phyloP scores from a whole-genome alignment of 2,329 filamentous ascomycete genomes.

The Coniochaeta ligniaria region DNA sequence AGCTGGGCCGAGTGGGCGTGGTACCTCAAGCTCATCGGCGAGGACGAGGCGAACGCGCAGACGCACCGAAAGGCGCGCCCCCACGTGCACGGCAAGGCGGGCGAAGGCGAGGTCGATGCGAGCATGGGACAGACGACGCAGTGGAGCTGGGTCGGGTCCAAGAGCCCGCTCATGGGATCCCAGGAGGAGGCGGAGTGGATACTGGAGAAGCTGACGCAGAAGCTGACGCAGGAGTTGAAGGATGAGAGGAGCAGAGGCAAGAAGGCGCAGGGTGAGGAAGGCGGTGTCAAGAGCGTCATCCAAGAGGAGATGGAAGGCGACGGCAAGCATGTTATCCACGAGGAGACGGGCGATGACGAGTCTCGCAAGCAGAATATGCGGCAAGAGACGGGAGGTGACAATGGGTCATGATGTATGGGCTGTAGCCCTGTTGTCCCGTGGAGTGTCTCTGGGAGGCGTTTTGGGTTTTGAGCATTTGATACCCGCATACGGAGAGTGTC shows the following conservation, averaged over 20 bases:
- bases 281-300: background rate
- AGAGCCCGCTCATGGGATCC: slow-evolving; percentile 62
- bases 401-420: background rate
- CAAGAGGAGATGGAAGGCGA: background rate
- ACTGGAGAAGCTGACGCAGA: slow-evolving; percentile 53
- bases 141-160: slow-evolving; percentile 69
- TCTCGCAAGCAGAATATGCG: background rate
- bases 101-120: slow-evolving; percentile 6
- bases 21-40: slow-evolving; percentile 71
- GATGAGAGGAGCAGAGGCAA: slow-evolving; percentile 33
- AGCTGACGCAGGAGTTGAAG: slow-evolving; percentile 43
- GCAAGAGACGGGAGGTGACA: background rate
- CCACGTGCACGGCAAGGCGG: background rate
- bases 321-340: slow-evolving; percentile 41
- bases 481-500: background rate
- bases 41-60: slow-evolving; percentile 46
- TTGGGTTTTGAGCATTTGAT: background rate
- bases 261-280: slow-evolving; percentile 6
- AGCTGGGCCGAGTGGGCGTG: slow-evolving; percentile 81
- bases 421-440: background rate
- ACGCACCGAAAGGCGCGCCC: slow-evolving; percentile 34
- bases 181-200: slow-evolving; percentile 69
- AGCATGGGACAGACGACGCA: slow-evolving; percentile 23
- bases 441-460: background rate
- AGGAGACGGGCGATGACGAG: slow-evolving; percentile 2